phyloP scores from a whole-genome alignment of 2,329 filamentous ascomycete species.

The Fusarium sp. region DNA sequence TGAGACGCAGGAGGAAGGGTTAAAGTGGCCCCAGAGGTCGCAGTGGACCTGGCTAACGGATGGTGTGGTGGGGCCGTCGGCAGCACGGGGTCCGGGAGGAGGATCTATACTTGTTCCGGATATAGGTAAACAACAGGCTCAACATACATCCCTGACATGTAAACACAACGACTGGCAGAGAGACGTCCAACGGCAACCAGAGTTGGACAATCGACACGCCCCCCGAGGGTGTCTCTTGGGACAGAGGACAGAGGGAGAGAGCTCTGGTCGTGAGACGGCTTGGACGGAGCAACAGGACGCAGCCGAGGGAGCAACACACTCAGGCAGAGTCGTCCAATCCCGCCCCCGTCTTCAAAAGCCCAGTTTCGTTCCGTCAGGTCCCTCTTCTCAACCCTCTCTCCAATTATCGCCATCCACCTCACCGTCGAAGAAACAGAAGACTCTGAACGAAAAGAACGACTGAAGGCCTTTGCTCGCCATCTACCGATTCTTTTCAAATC shows the following conservation, averaged over 20 bases:
- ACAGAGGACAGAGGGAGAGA: not conserved
- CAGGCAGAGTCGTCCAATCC: conserved; percentile 45
- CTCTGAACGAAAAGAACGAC: conserved; percentile 52
- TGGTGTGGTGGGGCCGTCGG: conserved; percentile 20
- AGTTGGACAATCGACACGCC: conserved; percentile 43
- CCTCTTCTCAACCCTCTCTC: conserved; percentile 49
- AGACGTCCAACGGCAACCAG: conserved; percentile 23
- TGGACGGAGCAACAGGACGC: conserved; percentile 32
- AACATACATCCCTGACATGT: conserved; percentile 32
- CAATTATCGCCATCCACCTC: conserved; percentile 55
- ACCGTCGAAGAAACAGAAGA: conserved; percentile 43
- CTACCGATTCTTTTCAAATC: conserved; percentile 51
- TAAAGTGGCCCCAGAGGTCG: conserved; percentile 24
- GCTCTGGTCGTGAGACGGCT: conserved; percentile 10
- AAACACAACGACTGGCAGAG: conserved; percentile 44
- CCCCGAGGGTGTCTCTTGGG: conserved; percentile 21
- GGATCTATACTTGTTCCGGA: conserved; percentile 30
- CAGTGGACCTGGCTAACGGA: conserved; percentile 23
- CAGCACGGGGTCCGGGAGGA: conserved; percentile 19
- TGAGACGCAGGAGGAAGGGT: conserved; percentile 44
- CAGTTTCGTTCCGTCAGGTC: conserved; percentile 47
- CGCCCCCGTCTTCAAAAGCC: conserved; percentile 56
- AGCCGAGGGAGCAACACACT: conserved; percentile 37
- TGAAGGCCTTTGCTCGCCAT: conserved; percentile 50
- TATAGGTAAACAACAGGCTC: conserved; percentile 43